Evolutionary conservation across 2,329 filamentous ascomycete species (phyloP).

Genomic region (Aspergillus neoniger): DNA sequence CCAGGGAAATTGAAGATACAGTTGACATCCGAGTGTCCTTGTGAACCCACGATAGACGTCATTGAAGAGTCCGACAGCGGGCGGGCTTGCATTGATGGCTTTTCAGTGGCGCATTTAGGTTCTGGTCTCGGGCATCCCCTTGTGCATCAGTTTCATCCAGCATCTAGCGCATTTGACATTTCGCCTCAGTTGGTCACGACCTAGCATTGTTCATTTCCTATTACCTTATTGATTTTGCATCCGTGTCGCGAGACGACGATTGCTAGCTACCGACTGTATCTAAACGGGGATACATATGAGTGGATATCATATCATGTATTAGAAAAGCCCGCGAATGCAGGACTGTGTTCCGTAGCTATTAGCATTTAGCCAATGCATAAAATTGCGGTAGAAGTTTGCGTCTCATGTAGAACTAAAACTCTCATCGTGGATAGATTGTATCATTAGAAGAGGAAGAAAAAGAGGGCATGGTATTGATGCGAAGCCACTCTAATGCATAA

Average conservation of each 20-base stretch:
- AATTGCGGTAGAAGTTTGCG: not conserved
- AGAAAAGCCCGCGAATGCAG: conserved; percentile 19
- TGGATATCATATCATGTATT: conserved; percentile 10
- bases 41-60: conserved; percentile 21
- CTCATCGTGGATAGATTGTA: not conserved
- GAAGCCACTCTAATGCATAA: not conserved
- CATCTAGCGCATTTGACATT: conserved; percentile 36
- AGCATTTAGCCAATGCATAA: not conserved
- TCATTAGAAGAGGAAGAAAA: not conserved
- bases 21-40: conserved; percentile 22
- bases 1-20: conserved; percentile 41
- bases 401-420: not conserved
- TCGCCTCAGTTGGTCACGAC: conserved; percentile 26
- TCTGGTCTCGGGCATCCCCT: conserved; percentile 25
- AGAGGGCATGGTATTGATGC: conserved; percentile 3
- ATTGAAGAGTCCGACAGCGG: conserved; percentile 29
- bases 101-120: conserved; percentile 24
- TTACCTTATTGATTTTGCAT: conserved; percentile 27
- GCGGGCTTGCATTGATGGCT: conserved; percentile 37
- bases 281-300: conserved; percentile 19
- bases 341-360: not conserved
- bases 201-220: conserved; percentile 27
- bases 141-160: conserved; percentile 36
- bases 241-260: conserved; percentile 27
- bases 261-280: conserved; percentile 17